Base-by-base conservation (phyloP, 306 rosid genomes). In the Cicer arietinum region DNA sequence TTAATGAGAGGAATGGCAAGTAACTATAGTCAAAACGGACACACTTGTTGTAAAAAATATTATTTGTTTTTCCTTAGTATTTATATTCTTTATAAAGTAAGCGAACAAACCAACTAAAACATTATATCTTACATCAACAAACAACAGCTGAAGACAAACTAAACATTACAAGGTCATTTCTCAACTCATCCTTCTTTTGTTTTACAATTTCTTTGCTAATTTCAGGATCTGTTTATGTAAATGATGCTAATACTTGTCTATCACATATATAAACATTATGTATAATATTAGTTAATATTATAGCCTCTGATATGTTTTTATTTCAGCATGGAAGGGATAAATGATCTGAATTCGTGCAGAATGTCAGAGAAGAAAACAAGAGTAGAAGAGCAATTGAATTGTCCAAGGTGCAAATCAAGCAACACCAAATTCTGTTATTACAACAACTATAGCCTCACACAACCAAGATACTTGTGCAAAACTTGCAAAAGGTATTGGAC, bases 401-500 rank as follows among this genome's bases (percentile, higher is more conserved):
- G 98, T 76, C 98, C 96, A 69, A 86, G 98, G 74, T 92, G 98
- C 71, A 77, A 87, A 75, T 92, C 98, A 47, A 79, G 84, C 0
- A 92, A 92, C 85, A 92, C 98, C 7, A 92, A 92, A 22, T 92
- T 92, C 52, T 92, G 97, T 13, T 92, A 92, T 88, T 90, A 89
- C 88, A 92, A 92, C 89, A 92, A 92, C 73, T 90, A 92, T 74
- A 92, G 91, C 74, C 92, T 89, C 79, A 80, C 92, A 22, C 98
- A 92, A 45, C 98, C 98, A 13, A 81, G 98, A 16, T 89, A 90
- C 77, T 90, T 90, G 69, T 92, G 98, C 92, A 92, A 92, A 57
- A 79, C 91, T 8, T 92, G 98, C 73, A 86, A 89, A 82, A 87
- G 98, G 90, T 92, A 92, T 60, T 92, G 98, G 98, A 92, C 98